A percentile compares a stretch with the other conserved stretches of the same genome.
These are phyloP conservation scores for Clitoria ternatea DNA, from an alignment of 306 rosid genomes.

Conservation along the genomic window DNA sequence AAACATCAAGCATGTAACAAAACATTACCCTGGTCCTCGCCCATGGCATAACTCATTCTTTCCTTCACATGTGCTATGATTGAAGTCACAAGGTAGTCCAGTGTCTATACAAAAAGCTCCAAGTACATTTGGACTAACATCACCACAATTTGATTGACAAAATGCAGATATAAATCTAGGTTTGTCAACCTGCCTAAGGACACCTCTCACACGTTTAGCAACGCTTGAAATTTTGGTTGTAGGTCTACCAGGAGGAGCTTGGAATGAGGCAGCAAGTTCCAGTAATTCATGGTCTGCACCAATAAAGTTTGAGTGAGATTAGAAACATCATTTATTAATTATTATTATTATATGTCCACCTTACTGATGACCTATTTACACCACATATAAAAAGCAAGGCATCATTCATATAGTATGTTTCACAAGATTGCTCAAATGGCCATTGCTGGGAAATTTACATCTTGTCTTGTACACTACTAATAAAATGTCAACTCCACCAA, in stretches of 20 bases:
- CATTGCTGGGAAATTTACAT: too few relatives aligned
- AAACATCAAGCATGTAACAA: slow-evolving; percentile 17
- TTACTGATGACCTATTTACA: neutral
- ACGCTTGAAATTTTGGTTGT: slow-evolving; percentile 59
- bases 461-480: too few relatives aligned
- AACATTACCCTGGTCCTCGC: slow-evolving; percentile 88
- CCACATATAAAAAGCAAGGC: neutral
- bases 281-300: slow-evolving; percentile 71
- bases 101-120: slow-evolving; percentile 88
- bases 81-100: slow-evolving; percentile 92
- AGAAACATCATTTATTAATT: too few relatives aligned
- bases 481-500: too few relatives aligned
- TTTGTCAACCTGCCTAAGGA: slow-evolving; percentile 56
- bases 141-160: slow-evolving; percentile 97
- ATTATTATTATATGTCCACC: neutral
- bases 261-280: slow-evolving; percentile 88
- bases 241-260: slow-evolving; percentile 67
- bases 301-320: slow-evolving; percentile 15
- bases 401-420: slow-evolving; percentile 10
- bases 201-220: slow-evolving; percentile 84
- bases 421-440: too few relatives aligned
- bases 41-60: slow-evolving; percentile 95
- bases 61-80: slow-evolving; percentile 95
- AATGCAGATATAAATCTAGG: slow-evolving; percentile 91
- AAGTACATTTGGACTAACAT: slow-evolving; percentile 93